These are phyloP conservation scores for Betula pendula DNA, from an alignment of 306 rosid genomes.

Conservation along the genomic window DNA sequence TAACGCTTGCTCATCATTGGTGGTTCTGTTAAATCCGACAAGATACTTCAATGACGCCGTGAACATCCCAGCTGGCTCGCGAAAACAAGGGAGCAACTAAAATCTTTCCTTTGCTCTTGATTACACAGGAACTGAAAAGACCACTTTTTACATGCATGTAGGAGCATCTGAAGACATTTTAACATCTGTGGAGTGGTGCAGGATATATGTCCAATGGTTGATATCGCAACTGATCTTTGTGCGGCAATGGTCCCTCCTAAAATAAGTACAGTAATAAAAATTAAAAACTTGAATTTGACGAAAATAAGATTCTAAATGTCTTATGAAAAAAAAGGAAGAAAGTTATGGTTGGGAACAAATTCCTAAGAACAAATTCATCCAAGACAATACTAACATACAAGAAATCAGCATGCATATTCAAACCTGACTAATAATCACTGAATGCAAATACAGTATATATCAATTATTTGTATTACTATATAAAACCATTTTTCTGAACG, in stretches of 20 bases:
- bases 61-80: neutral
- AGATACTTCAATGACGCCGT: neutral
- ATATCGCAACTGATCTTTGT: slow-evolving; percentile 60
- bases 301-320: neutral
- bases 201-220: slow-evolving; percentile 61
- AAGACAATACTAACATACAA: neutral
- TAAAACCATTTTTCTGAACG: neutral
- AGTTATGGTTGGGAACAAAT: neutral
- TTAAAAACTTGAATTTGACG: neutral
- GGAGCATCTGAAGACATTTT: slow-evolving; percentile 29
- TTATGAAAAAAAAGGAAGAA: neutral
- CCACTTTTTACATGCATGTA: slow-evolving; percentile 1
- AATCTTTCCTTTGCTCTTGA: too few relatives aligned
- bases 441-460: neutral
- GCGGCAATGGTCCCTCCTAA: slow-evolving; percentile 82
- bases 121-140: too few relatives aligned
- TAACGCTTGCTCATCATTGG: neutral
- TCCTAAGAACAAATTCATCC: neutral
- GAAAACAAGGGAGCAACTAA: neutral
- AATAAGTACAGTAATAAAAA: neutral
- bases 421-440: neutral
- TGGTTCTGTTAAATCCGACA: neutral
- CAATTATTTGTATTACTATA: neutral
- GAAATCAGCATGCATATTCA: neutral
- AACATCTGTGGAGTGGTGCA: slow-evolving; percentile 89